Evolutionary conservation across 306 rosid genomes (phyloP).

Genomic region (Prinsepia uniflora): DNA sequence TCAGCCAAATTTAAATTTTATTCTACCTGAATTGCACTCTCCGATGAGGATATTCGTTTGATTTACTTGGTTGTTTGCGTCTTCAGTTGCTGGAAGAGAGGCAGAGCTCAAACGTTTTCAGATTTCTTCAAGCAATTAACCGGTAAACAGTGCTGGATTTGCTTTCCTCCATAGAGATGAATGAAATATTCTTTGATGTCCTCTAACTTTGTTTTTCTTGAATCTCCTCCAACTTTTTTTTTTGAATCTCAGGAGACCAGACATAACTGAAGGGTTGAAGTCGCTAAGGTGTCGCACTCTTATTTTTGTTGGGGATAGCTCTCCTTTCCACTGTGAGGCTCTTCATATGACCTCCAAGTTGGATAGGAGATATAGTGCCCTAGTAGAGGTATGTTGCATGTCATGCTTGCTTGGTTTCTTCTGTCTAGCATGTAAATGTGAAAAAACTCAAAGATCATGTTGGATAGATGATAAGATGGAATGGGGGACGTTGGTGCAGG

Average conservation of each 20-base stretch:
- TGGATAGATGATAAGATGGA: slow-evolving; percentile 3
- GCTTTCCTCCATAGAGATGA: background rate
- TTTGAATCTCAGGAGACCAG: slow-evolving; percentile 62
- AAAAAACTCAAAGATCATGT: background rate
- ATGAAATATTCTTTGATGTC: background rate
- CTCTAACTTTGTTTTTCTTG: slow-evolving; percentile 23
- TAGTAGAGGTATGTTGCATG: slow-evolving; percentile 67
- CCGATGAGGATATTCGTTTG: slow-evolving; percentile 11
- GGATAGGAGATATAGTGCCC: slow-evolving; percentile 73
- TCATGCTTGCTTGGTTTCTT: background rate
- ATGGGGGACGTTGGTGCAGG: slow-evolving; percentile 43
- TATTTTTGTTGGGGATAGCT: slow-evolving; percentile 86
- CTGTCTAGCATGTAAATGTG: background rate
- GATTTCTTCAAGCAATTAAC: slow-evolving; percentile 74
- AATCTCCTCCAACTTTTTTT: slow-evolving; percentile 30
- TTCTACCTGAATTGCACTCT: slow-evolving; percentile 15
- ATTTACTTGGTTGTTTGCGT: slow-evolving; percentile 26
- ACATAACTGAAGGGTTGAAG: slow-evolving; percentile 69
- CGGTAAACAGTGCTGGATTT: slow-evolving; percentile 37
- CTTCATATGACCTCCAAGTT: slow-evolving; percentile 76
- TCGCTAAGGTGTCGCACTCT: slow-evolving; percentile 76
- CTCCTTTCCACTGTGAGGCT: slow-evolving; percentile 92
- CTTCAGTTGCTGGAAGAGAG: slow-evolving; percentile 82
- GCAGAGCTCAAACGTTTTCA: slow-evolving; percentile 59
- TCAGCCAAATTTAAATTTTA: slow-evolving; percentile 15